phyloP scores from a whole-genome alignment of 257 asterid species.

The Orobanche coerulescens region DNA sequence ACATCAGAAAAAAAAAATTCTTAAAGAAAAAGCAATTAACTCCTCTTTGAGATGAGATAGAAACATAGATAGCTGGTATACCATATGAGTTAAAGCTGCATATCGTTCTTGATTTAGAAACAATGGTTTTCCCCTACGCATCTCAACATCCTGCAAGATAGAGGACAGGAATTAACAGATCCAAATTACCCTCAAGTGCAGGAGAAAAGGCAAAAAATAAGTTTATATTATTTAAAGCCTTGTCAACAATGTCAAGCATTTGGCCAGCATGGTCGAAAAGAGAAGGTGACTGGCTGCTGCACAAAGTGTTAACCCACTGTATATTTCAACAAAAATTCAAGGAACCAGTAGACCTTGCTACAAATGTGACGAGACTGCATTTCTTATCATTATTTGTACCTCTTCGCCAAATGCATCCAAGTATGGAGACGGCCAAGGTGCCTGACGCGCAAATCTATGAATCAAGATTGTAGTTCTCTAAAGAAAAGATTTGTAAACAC shows the following conservation, averaged over 20 bases:
- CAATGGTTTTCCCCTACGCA: conserved; percentile 86
- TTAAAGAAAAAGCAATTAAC: background rate
- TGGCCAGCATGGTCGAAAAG: background rate
- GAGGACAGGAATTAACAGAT: conserved; percentile 8
- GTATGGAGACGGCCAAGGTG: conserved; percentile 98
- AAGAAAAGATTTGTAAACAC: conserved; percentile 19
- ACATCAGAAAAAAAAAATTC: background rate
- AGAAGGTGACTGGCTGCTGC: conserved; percentile 9
- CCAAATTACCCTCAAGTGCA: background rate
- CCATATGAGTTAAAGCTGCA: conserved; percentile 85
- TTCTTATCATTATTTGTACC: no score
- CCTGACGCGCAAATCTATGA: conserved; percentile 90
- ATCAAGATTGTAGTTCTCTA: conserved; percentile 89
- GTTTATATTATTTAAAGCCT: background rate
- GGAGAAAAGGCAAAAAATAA: background rate
- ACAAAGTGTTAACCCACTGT: background rate
- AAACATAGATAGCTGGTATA: conserved; percentile 26
- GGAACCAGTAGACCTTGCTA: background rate
- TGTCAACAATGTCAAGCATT: background rate
- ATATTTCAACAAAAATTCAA: background rate
- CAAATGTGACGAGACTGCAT: no score
- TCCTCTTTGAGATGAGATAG: background rate
- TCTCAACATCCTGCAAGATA: conserved; percentile 68
- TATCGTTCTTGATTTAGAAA: conserved; percentile 87
- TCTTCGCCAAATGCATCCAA: conserved; percentile 97